These are phyloP conservation scores for Ophiocytium majus DNA, from an alignment of 352 stramenopile species.

Conservation along the genomic window DNA sequence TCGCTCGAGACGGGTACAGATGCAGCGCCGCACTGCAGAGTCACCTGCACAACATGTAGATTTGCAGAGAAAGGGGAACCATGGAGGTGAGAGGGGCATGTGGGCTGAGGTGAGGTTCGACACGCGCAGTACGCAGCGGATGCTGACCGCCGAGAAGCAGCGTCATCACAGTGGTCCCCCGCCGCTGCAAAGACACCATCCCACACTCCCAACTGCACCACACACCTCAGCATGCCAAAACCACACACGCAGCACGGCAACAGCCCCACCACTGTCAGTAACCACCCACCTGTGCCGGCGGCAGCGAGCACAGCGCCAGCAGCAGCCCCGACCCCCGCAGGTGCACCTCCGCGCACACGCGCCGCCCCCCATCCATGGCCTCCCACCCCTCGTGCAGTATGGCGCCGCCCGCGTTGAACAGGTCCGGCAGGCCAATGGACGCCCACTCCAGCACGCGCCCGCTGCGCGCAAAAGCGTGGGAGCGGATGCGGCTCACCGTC, in stretches of 20 bases:
- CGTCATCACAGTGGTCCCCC: not conserved
- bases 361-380: not conserved
- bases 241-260: not conserved
- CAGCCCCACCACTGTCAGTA: not conserved
- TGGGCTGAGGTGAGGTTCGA: not conserved
- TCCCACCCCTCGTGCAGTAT: constrained; percentile 26
- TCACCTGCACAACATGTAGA: not conserved
- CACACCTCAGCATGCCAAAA: not conserved
- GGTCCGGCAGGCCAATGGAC: constrained; percentile 36
- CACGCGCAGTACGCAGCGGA: not conserved
- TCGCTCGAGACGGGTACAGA: not conserved
- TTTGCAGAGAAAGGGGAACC: not conserved
- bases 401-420: constrained; percentile 50
- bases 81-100: not conserved
- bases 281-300: not conserved
- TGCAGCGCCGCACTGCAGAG: not conserved
- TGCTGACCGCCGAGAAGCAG: not conserved
- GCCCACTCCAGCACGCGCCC: constrained; percentile 16
- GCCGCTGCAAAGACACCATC: too few species aligned
- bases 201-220: not conserved
- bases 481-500: not conserved
- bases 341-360: not conserved
- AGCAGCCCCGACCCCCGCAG: not conserved
- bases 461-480: not conserved
- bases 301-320: constrained; percentile 2